These are phyloP conservation scores for Lactifluus pinguis DNA, from an alignment of 768 basidiomycete genomes.

Conservation along the genomic window DNA sequence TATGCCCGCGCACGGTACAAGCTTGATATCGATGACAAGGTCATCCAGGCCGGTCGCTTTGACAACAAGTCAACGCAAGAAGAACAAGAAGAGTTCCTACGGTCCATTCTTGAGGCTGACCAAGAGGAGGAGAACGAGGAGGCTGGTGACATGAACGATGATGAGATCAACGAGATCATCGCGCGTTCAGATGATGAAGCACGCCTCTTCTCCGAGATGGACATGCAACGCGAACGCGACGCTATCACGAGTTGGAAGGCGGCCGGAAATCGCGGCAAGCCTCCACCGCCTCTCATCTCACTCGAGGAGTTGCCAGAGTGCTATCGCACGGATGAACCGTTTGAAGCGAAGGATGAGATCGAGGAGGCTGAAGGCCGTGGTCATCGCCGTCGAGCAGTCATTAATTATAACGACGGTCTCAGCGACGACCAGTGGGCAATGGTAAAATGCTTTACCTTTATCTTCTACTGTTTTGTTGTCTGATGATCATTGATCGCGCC, in stretches of 20 bases:
- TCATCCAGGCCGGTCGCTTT: slow-evolving; percentile 97
- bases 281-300: slow-evolving; percentile 68
- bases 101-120: slow-evolving; percentile 82
- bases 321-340: slow-evolving; percentile 79
- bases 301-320: slow-evolving; percentile 88
- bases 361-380: slow-evolving; percentile 70
- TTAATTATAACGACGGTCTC: slow-evolving; percentile 90
- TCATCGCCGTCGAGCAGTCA: slow-evolving; percentile 70
- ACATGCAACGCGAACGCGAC: slow-evolving; percentile 67
- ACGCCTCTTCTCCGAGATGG: slow-evolving; percentile 72
- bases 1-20: slow-evolving; percentile 91
- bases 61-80: slow-evolving; percentile 98
- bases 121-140: slow-evolving; percentile 88
- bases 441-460: slow-evolving; percentile 33
- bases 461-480: not conserved
- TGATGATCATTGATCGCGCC: not conserved
- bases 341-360: slow-evolving; percentile 56
- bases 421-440: slow-evolving; percentile 91
- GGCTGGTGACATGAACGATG: slow-evolving; percentile 86
- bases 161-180: slow-evolving; percentile 90
- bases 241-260: slow-evolving; percentile 57
- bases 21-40: slow-evolving; percentile 98
- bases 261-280: slow-evolving; percentile 66
- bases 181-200: slow-evolving; percentile 77
- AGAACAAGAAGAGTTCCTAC: slow-evolving; percentile 93